Conservation (phyloP, 305 asterid species). For the Fraxinus paxiana region DNA sequence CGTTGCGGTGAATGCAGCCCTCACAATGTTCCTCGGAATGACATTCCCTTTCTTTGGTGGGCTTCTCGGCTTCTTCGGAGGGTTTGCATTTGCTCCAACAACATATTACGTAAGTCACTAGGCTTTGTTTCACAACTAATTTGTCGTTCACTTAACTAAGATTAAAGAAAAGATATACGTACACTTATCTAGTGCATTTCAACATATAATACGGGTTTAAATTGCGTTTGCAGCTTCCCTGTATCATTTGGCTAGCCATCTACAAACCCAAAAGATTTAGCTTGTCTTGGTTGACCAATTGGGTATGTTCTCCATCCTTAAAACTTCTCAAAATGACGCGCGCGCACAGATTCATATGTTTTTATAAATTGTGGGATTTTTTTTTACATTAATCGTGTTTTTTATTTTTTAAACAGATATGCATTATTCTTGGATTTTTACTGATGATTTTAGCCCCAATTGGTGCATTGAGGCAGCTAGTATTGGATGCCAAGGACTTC, state of each 20-base stretch:
- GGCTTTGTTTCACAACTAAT: not conserved
- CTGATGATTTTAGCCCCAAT: constrained; percentile 42
- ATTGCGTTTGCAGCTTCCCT: constrained; percentile 44
- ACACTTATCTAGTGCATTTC: not conserved
- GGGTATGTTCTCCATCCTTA: constrained; percentile 28
- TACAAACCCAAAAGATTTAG: constrained; percentile 44
- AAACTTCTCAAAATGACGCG: not conserved
- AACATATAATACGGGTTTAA: not conserved
- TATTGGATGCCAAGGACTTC: constrained; percentile 30
- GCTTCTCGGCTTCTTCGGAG: constrained; percentile 43
- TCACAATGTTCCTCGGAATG: constrained; percentile 34
- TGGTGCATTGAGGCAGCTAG: constrained; percentile 41
- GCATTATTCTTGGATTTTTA: constrained; percentile 37
- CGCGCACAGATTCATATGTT: not conserved
- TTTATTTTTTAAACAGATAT: constrained; percentile 14
- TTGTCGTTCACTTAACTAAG: not conserved
- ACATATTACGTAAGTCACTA: constrained; percentile 38
- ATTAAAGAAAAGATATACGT: not conserved
- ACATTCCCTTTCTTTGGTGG: constrained; percentile 52
- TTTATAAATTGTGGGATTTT: not conserved
- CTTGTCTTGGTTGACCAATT: constrained; percentile 40
- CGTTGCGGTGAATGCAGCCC: constrained; percentile 18
- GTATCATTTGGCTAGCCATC: constrained; percentile 48
- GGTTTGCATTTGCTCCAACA: constrained; percentile 57
- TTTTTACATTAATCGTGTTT: not conserved